Conservation (phyloP, 2,329 filamentous ascomycete genomes). For the Penicillium sp. region DNA sequence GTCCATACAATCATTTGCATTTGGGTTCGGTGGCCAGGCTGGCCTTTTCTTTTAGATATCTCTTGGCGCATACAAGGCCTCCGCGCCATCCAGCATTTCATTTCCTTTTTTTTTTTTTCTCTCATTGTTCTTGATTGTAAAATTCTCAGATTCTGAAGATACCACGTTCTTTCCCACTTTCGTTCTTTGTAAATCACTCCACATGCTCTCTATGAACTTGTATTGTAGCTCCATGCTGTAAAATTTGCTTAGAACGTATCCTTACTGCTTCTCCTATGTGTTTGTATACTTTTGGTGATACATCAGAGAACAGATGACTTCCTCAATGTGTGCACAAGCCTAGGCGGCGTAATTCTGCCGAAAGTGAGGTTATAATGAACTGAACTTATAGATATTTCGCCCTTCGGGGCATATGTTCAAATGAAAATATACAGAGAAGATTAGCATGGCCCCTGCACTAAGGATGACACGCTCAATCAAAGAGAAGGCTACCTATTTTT, state of each 20-base stretch:
- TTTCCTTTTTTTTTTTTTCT: background rate
- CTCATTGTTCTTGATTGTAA: background rate
- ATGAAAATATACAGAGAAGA: constrained; percentile 71
- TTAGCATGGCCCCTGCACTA: constrained; percentile 84
- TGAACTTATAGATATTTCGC: constrained; percentile 7
- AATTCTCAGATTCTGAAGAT: background rate
- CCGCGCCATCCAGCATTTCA: background rate
- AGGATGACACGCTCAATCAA: constrained; percentile 89
- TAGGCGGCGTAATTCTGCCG: too few species aligned
- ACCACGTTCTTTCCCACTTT: background rate
- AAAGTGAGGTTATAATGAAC: too few species aligned
- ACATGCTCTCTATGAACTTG: too few species aligned
- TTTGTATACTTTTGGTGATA: too few species aligned
- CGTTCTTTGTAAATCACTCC: background rate
- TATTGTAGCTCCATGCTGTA: background rate
- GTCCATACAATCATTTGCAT: constrained; percentile 7
- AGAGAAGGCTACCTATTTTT: constrained; percentile 56
- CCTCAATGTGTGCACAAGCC: too few species aligned
- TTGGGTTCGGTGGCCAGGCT: background rate
- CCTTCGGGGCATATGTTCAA: constrained; percentile 59
- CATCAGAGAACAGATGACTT: too few species aligned
- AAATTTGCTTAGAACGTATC: background rate
- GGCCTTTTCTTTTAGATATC: constrained; percentile 1
- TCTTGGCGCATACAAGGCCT: background rate
- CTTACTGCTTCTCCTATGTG: background rate